Evolutionary conservation across 345 rosid genomes (phyloP).

Genomic region (Moricandia arvensis): DNA sequence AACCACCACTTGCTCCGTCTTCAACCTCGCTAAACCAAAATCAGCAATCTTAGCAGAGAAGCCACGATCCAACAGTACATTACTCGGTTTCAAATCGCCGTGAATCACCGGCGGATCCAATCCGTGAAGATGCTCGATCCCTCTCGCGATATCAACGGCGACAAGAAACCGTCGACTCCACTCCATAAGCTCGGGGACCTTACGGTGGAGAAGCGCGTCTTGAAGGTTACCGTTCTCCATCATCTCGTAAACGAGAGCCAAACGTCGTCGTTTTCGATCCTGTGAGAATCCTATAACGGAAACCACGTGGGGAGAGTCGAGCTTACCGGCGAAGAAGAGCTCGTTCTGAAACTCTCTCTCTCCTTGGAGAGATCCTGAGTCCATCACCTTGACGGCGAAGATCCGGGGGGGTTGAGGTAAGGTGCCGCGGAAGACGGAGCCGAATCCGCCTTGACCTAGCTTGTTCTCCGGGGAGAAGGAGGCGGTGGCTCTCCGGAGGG

Average conservation of each 20-base stretch:
- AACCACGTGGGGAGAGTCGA: constrained; percentile 56
- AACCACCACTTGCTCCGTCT: constrained; percentile 42
- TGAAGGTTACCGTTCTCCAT: constrained; percentile 87
- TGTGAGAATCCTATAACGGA: constrained; percentile 79
- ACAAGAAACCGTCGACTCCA: constrained; percentile 64
- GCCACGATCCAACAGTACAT: constrained; percentile 62
- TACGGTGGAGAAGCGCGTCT: constrained; percentile 75
- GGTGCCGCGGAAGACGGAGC: constrained; percentile 74
- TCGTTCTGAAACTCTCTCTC: constrained; percentile 97
- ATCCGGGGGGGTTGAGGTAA: constrained; percentile 33
- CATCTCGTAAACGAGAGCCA: constrained; percentile 77
- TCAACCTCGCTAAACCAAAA: constrained; percentile 82
- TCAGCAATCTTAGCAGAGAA: constrained; percentile 79
- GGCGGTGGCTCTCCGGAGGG: constrained; percentile 58
- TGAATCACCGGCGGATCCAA: constrained; percentile 75
- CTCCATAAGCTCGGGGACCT: constrained; percentile 56
- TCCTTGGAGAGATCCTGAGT: constrained; percentile 85
- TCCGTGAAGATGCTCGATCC: constrained; percentile 67
- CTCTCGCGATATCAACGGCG: constrained; percentile 66
- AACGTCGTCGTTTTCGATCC: constrained; percentile 49
- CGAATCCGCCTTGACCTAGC: constrained; percentile 79
- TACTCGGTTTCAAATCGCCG: constrained; percentile 90
- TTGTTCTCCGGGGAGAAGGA: constrained; percentile 54
- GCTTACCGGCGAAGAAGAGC: constrained; percentile 68
- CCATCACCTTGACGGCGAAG: constrained; percentile 90